Evolutionary conservation across 2,329 filamentous ascomycete genomes (phyloP).

Genomic region (Monilinia fructigena): DNA sequence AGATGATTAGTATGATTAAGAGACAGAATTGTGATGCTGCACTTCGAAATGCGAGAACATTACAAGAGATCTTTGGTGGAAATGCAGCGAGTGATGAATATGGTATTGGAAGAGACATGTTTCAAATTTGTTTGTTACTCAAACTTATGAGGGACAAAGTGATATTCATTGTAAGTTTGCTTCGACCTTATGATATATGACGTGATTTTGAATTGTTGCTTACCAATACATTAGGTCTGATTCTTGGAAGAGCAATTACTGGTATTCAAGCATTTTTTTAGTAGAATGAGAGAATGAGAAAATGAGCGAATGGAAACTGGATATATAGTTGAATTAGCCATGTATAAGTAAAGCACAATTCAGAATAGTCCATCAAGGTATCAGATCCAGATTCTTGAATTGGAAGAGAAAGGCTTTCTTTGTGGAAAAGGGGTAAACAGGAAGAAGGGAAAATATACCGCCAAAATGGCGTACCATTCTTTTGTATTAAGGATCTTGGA

Average conservation of each 20-base stretch:
- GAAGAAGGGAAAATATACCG: not conserved
- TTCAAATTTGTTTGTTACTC: slow-evolving; percentile 92
- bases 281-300: not conserved
- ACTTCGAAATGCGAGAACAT: slow-evolving; percentile 69
- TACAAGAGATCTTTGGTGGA: slow-evolving; percentile 96
- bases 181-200: not conserved
- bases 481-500: not conserved
- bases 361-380: not conserved
- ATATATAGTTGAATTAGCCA: not conserved
- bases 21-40: slow-evolving; percentile 95
- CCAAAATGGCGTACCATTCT: too few species aligned
- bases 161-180: slow-evolving; percentile 70
- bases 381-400: not conserved
- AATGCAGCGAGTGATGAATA: slow-evolving; percentile 99
- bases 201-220: slow-evolving; percentile 29
- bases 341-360: not conserved
- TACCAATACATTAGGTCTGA: slow-evolving; percentile 54
- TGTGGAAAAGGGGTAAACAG: slow-evolving; percentile 6
- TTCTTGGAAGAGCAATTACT: slow-evolving; percentile 66
- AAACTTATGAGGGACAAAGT: slow-evolving; percentile 97
- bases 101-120: slow-evolving; percentile 89
- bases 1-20: slow-evolving; percentile 98
- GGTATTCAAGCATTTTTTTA: slow-evolving; percentile 77
- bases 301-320: not conserved
- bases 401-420: not conserved